Evolutionary conservation across 805 yeast species (phyloP), one percentile per base, ranked within the genome.

Genomic region (Starmerella scarabaei): DNA sequence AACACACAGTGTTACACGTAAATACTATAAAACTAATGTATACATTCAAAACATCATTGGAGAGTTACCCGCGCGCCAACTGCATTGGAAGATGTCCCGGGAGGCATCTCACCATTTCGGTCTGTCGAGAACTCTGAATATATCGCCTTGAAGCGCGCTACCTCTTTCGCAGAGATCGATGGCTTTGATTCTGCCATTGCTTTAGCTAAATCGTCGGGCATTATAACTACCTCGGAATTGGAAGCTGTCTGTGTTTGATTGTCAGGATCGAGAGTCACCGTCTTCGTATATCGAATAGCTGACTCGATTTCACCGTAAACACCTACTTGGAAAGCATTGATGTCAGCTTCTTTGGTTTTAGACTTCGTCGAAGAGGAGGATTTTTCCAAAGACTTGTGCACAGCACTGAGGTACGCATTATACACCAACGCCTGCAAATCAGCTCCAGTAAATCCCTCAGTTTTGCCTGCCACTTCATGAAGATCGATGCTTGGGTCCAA

Each of bases 361-460:
- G 31, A 27, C 15, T 15, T 30, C 14, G 20, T 20, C 3, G 43
- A 23, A 34, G 29, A 17, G 7, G 15, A 34, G 4, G 14, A 37
- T 5, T 20, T 27, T 3, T 71, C 68, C 33, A 69, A 67, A 4
- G 61, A 54, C 11, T 71, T 73, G 49, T 85, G 69, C 48, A 71
- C 75, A 12, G 94, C 93, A 50, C 77, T 78, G 55, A 88, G 66
- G 57, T 86, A 84, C 0, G 96, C 94, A 59, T 84, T 91, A 59
- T 85, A 88, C 30, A 85, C 77, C 36, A 88, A 59, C 0, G 95
- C 95, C 60, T 86, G 97, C 56, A 88, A 63, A 61, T 88, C 98
- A 0, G 98, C 98, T 14, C 95, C 95, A 12, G 95, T 80, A 51
- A 71, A 86, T 0, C 95, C 94, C 0, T 68, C 73, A 0, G 94